Conservation (phyloP, 2,329 filamentous ascomycete species). For the Talaromyces sp. region DNA sequence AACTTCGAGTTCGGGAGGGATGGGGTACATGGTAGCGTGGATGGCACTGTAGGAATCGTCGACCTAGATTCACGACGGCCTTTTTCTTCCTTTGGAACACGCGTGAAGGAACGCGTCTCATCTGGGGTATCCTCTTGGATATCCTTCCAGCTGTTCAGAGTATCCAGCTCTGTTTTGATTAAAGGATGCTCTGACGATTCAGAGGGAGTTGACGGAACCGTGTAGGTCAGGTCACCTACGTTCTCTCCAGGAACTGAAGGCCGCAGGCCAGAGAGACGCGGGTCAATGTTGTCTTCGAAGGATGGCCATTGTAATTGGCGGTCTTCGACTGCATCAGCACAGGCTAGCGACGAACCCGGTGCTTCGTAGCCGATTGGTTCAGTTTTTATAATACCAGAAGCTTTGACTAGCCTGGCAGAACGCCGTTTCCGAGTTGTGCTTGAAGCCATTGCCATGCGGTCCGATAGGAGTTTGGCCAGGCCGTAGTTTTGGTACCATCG, state of each 20-base stretch:
- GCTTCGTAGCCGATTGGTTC: neutral
- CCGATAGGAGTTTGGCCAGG: conserved; percentile 68
- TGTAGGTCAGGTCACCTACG: neutral
- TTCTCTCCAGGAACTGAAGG: neutral
- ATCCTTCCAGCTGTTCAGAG: neutral
- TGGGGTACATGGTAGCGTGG: conserved; percentile 15
- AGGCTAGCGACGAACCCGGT: neutral
- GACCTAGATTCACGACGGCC: neutral
- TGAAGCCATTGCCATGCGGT: conserved; percentile 68
- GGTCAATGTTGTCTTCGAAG: conserved; percentile 9
- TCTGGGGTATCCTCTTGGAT: neutral
- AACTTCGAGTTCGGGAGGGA: conserved; percentile 16
- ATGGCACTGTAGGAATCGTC: neutral
- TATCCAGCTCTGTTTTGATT: conserved; percentile 2
- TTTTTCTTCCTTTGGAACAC: neutral
- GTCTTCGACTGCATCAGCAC: neutral
- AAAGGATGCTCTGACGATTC: neutral
- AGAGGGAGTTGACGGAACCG: neutral
- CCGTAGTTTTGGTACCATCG: conserved; percentile 70
- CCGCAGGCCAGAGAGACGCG: conserved; percentile 6
- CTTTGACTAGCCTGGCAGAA: conserved; percentile 16
- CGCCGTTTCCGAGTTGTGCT: conserved; percentile 64
- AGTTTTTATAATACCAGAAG: conserved; percentile 1
- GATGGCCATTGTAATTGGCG: neutral
- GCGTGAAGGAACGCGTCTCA: neutral